Evolutionary conservation across 176 grass and related monocot species (phyloP), one percentile per base, ranked within the genome.

Genomic region (Carex myosuroides): DNA sequence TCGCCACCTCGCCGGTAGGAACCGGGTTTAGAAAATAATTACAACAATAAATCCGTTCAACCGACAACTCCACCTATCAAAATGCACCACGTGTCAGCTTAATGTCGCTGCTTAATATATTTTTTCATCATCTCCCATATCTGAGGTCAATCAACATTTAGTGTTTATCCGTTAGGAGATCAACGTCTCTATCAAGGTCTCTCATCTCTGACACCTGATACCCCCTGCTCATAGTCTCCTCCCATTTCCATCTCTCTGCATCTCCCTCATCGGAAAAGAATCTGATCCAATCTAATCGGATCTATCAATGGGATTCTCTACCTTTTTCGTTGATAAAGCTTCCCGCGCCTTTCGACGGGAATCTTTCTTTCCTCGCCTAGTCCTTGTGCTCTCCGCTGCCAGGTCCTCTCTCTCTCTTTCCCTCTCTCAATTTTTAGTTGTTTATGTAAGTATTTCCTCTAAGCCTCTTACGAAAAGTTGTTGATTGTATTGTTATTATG

Each of bases 321-420:
- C 44, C 79, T 90, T 89, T 67, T 83, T 90, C 79, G 6, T 86
- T 44, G 84, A 86, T 3, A 60, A 22, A 48, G 88, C 61, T 24
- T 41, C 80, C 9, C 53, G 84, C 5, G 63, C 71, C 39, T 87
- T 84, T 64, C 54, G 46, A 58, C 72, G 61, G 13, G 53, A 55
- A 33, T n/a, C 72, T 60, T 69, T 50, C 61, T 18, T 86, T 32
- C 53, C 79, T 69, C 77, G 84, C 55, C 81, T 90, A 41, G 42
- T 84, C 17, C 11, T 90, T 75, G 81, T 87, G 64, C 69, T 90
- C 63, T 67, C 88, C 14, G 85, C 85, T 32, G 86, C 64, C 61
- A 86, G 61, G 70, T 82, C 60, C 52, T 68, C n/a, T 70, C 17
- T n/a, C 26, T 64, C 21, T 70, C 18, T 46, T 37, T 71, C 8